These are phyloP conservation scores for Agaricus subrufescens DNA, from an alignment of 768 basidiomycete species.

Conservation along the genomic window DNA sequence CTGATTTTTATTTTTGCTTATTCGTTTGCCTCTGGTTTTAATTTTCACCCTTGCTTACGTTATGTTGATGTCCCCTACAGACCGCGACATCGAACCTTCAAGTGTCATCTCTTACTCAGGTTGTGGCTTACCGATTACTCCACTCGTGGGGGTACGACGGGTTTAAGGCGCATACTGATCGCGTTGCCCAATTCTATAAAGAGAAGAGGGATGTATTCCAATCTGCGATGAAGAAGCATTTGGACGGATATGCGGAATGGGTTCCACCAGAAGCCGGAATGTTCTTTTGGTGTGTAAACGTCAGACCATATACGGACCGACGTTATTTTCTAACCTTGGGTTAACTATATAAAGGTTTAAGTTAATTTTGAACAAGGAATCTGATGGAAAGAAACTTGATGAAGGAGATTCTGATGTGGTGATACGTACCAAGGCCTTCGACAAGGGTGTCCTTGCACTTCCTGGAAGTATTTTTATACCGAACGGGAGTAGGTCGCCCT, in stretches of 20 bases:
- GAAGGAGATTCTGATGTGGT: conserved; percentile 68
- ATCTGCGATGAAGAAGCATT: conserved; percentile 64
- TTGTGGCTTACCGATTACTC: conserved; percentile 53
- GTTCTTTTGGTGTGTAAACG: conserved; percentile 73
- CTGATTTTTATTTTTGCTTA: not conserved
- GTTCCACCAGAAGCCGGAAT: conserved; percentile 70
- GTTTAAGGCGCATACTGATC: conserved; percentile 62
- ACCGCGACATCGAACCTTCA: conserved; percentile 68
- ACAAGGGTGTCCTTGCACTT: conserved; percentile 82
- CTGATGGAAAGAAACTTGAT: conserved; percentile 4
- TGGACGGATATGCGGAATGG: conserved; percentile 77
- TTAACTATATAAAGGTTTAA: conserved; percentile 54
- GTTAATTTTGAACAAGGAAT: conserved; percentile 38
- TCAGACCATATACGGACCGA: not conserved
- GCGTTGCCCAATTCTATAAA: conserved; percentile 71
- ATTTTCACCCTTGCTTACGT: not conserved
- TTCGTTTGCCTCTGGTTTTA: not conserved
- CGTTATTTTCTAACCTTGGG: not conserved
- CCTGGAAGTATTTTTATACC: conserved; percentile 85
- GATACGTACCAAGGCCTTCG: conserved; percentile 71
- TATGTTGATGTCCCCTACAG: conserved; percentile 26
- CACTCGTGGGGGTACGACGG: conserved; percentile 73
- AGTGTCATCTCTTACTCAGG: conserved; percentile 58
- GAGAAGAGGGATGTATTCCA: conserved; percentile 77
- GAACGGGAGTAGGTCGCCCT: conserved; percentile 59